Base-by-base conservation (phyloP, 768 basidiomycete species). In the Paxillus ammoniavirescens region DNA sequence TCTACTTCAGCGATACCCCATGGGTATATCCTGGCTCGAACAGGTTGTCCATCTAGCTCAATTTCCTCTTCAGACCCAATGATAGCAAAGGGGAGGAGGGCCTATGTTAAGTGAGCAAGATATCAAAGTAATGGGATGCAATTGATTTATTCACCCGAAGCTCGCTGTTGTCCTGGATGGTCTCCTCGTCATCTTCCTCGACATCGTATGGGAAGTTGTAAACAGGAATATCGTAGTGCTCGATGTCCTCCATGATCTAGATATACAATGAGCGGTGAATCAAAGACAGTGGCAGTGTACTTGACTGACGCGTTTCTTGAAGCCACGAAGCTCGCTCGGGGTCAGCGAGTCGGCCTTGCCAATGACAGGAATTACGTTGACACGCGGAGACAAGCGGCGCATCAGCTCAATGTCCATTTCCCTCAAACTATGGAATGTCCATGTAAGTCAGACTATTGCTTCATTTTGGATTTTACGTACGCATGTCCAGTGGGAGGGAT, bases 171-270 rank as follows among this genome's bases (percentile, higher is more conserved):
- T 99, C 97, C 64, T 89, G 86, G 55, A 99, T 92, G 4, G 97
- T 99, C 65, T 98, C 97, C 66, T 98, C 95, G 66, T 99, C 97
- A 66, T 99, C 97, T 72, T 99, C 97, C 71, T 99, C 97, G 7
- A 96, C 87, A 61, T 98, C 97, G 69, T 98, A 99, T 0, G 97
- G 97, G 81, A 99, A 99, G 77, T 98, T 98, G 80, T 98, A 98
- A 38, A 98, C 89, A 5, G 97, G 97, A 62, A 99, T 98, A 60
- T 89, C 88, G 66, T 98, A 98, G 77, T 98, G 83, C 65, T 98
- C 96, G 62, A 99, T 99, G 68, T 99, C 97, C 73, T 99, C 96
- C 96, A 98, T 99, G 65, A 99, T 86, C 94, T 97, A 60, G 1
- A 35, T 2, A 43, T 8, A 18, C 4, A 13, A n/a, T 61, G 9